Evolutionary conservation across 495 filamentous ascomycete genomes (phyloP).

Genomic region (Neurospora pannonica): DNA sequence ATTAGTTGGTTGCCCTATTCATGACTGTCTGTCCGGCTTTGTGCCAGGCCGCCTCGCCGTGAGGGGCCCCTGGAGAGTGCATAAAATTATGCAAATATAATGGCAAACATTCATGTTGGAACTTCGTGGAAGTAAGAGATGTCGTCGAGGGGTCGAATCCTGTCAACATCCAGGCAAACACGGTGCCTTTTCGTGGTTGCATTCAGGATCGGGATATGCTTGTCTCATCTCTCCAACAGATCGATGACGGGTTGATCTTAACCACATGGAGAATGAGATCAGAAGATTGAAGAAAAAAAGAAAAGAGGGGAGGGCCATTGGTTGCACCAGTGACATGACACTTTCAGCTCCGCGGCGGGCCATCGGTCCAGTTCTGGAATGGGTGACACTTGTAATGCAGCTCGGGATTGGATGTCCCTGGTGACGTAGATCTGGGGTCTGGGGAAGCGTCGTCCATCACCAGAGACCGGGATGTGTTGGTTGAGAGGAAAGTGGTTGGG

Average conservation of each 20-base stretch:
- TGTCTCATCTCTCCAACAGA: not conserved
- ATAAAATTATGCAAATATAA: not conserved
- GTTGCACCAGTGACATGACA: not conserved
- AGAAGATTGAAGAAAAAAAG: not conserved
- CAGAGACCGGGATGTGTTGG: too few relatives aligned
- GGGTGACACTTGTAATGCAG: not conserved
- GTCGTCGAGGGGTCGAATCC: not conserved
- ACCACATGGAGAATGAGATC: not conserved
- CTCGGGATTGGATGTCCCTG: not conserved
- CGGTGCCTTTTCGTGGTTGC: not conserved
- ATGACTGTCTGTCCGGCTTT: not conserved
- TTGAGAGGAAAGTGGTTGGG: not conserved
- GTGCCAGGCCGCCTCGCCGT: not conserved
- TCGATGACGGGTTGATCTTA: not conserved
- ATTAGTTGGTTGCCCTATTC: not conserved
- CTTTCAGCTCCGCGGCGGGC: not conserved
- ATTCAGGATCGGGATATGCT: not conserved
- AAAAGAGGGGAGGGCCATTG: not conserved
- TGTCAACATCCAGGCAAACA: not conserved
- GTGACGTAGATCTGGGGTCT: not conserved
- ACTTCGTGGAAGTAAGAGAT: not conserved
- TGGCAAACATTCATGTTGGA: not conserved
- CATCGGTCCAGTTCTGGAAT: not conserved
- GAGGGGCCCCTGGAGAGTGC: not conserved
- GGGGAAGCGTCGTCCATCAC: too few relatives aligned